phyloP scores from a whole-genome alignment of 1,284 basidiomycete genomes.

The Melanopsichium pennsylvanicum region DNA sequence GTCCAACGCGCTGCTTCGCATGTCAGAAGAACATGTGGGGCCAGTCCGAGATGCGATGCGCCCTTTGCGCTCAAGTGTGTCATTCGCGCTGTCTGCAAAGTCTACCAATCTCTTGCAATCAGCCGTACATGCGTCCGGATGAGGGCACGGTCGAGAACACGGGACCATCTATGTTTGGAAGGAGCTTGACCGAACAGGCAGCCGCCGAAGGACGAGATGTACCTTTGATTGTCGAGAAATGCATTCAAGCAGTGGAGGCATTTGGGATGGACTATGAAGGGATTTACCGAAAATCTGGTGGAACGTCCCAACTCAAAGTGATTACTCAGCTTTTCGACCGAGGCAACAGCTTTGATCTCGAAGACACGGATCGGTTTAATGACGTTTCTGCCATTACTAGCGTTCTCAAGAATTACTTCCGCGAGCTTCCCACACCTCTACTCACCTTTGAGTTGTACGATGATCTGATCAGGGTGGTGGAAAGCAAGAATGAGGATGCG shows the following conservation, averaged over 20 bases:
- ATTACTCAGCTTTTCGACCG: conserved; percentile 95
- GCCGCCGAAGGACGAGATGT: conserved; percentile 77
- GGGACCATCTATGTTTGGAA: conserved; percentile 85
- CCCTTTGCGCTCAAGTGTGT: conserved; percentile 64
- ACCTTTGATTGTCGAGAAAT: conserved; percentile 91
- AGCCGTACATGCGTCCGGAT: conserved; percentile 43
- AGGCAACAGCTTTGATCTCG: conserved; percentile 87
- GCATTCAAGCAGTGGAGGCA: conserved; percentile 65
- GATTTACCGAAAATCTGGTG: conserved; percentile 96
- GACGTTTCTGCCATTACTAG: conserved; percentile 97
- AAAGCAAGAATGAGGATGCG: conserved; percentile 19
- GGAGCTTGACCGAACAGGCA: conserved; percentile 84
- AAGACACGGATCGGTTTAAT: conserved; percentile 87
- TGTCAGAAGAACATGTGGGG: conserved; percentile 99
- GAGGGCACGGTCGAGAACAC: conserved; percentile 41
- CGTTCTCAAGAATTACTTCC: conserved; percentile 96
- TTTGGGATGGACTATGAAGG: conserved; percentile 85
- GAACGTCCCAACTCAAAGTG: conserved; percentile 85
- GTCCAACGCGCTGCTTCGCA: conserved; percentile 90
- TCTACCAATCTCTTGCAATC: conserved; percentile 55
- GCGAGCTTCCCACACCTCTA: conserved; percentile 85
- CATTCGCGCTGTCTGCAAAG: conserved; percentile 55
- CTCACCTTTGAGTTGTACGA: conserved; percentile 91
- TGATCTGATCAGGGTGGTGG: conserved; percentile 72
- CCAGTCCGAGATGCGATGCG: conserved; percentile 83